phyloP scores from a whole-genome alignment of 495 filamentous ascomycete species.

The Aspergillus sclerotioniger region DNA sequence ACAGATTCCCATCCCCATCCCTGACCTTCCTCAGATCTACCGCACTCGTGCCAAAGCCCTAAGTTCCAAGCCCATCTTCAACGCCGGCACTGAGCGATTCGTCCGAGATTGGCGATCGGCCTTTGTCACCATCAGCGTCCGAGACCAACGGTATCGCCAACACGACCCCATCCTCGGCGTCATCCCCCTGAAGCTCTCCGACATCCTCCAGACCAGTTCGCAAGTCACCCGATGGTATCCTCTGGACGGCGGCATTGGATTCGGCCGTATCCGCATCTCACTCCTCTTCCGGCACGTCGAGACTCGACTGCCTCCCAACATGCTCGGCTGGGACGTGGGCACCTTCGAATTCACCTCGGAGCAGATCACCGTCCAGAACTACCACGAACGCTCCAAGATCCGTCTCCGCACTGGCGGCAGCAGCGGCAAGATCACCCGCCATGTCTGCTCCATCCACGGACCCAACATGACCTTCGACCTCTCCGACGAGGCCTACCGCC shows the following conservation, averaged over 20 bases:
- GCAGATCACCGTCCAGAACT: slow-evolving; percentile 58
- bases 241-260: slow-evolving; percentile 68
- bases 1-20: not conserved
- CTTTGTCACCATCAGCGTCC: slow-evolving; percentile 81
- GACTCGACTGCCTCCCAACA: slow-evolving; percentile 71
- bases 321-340: slow-evolving; percentile 90
- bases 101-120: slow-evolving; percentile 90
- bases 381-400: slow-evolving; percentile 60
- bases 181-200: slow-evolving; percentile 80
- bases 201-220: slow-evolving; percentile 79
- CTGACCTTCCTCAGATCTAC: slow-evolving; percentile 55
- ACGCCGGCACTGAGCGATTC: slow-evolving; percentile 91
- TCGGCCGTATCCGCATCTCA: slow-evolving; percentile 86
- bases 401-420: slow-evolving; percentile 83
- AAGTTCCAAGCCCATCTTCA: slow-evolving; percentile 92
- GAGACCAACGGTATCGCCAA: slow-evolving; percentile 82
- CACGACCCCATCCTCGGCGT: slow-evolving; percentile 94
- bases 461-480: slow-evolving; percentile 68
- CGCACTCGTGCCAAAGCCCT: slow-evolving; percentile 88
- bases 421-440: slow-evolving; percentile 61
- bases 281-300: slow-evolving; percentile 84
- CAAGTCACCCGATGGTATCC: slow-evolving; percentile 74
- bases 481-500: slow-evolving; percentile 50
- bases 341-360: slow-evolving; percentile 82
- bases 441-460: slow-evolving; percentile 57